Conservation (phyloP, 306 rosid species). For the Delonix regia region DNA sequence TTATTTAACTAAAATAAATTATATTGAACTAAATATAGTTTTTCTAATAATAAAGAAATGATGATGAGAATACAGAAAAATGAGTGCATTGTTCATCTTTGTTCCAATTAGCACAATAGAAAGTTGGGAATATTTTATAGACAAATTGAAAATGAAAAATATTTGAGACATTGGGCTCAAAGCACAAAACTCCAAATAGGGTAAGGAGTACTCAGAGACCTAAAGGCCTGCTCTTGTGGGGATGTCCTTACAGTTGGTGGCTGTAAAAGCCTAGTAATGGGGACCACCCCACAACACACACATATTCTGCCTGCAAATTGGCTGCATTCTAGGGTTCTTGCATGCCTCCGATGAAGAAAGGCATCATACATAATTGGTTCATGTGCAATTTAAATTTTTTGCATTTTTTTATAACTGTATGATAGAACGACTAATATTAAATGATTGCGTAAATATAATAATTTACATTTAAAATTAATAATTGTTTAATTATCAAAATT, state of each 20-base stretch:
- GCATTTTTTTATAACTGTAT: too few relatives aligned
- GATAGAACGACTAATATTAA: too few relatives aligned
- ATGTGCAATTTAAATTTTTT: too few relatives aligned
- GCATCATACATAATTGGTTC: too few relatives aligned
- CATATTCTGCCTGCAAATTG: slow-evolving; percentile 8
- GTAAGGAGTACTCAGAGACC: not conserved
- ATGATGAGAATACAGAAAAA: not conserved
- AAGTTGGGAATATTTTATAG: not conserved
- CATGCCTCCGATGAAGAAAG: too few relatives aligned
- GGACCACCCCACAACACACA: slow-evolving; percentile 26
- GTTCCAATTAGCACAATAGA: not conserved
- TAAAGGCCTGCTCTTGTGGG: not conserved
- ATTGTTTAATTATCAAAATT: too few relatives aligned
- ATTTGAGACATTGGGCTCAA: slow-evolving; percentile 7
- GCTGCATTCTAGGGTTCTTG: not conserved
- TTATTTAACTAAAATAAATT: too few relatives aligned
- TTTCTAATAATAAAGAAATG: too few relatives aligned
- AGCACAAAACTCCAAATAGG: slow-evolving; percentile 25
- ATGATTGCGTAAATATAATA: too few relatives aligned
- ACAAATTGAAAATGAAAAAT: too few relatives aligned
- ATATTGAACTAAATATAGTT: too few relatives aligned
- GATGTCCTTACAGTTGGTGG: slow-evolving; percentile 19
- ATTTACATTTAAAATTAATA: too few relatives aligned
- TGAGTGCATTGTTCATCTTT: not conserved
- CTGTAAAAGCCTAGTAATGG: slow-evolving; percentile 8